Evolutionary conservation across 306 rosid species (phyloP), one percentile per base, ranked within the genome.

Genomic region (Rosa rugosa): DNA sequence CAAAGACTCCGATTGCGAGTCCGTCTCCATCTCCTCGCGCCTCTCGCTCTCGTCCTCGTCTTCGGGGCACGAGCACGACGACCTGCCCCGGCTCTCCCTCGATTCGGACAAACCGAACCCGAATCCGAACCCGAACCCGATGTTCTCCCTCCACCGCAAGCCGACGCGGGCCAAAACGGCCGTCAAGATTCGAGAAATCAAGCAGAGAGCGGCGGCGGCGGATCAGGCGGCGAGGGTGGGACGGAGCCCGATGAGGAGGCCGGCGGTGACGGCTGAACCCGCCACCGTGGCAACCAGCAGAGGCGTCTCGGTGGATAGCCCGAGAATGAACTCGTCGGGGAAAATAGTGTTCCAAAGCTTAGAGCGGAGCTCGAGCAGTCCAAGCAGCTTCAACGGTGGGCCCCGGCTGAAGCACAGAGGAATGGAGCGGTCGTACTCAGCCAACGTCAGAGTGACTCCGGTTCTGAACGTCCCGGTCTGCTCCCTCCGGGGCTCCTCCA

Each of bases 381-480:
- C 99, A 1, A 90, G 99, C 51, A 91, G 90, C 82, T 96, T 96
- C 85, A 91, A 90, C 41, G 98, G 99, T 31, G 99, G 97, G 6
- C 98, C 98, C 0, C 83, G 91, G 44, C 83, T 85, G 76, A 96
- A 96, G 83, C 88, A 89, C 69, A 85, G 99, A 13, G 98, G 98
- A 13, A 93, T 91, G 98, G 99, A 95, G 76, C 87, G 99, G n/a
- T 95, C 98, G 0, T 93, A 95, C 82, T 95, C 99, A 0, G 98
- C 96, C 7, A 93, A 93, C 60, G 99, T 95, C 1, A 84, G 99
- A 63, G 93, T 96, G 11, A 91, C 98, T 5, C 99, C 99, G 72
- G 99, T 96, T 60, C 91, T 96, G 22, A 93, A 96, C 72, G 97
- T 96, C 12, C 99, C 99, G 11, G 98, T 96, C 40, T 91, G 97